Conservation (phyloP, 768 basidiomycete species). For the Hypholoma fasciculare region DNA sequence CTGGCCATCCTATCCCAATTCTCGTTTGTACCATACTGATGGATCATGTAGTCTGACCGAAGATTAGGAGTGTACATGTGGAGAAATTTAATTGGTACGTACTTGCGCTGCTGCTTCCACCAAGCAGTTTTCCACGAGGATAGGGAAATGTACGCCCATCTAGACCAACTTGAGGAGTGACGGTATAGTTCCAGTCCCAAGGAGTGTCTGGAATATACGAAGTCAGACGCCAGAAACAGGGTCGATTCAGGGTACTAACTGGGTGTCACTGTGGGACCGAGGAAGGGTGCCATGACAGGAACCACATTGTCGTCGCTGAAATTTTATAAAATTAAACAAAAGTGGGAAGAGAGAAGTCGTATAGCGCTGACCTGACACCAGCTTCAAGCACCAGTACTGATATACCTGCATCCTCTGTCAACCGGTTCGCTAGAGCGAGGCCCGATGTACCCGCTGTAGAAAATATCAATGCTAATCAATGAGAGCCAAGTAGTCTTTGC, state of each 20-base stretch:
- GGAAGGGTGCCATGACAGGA: constrained; percentile 13
- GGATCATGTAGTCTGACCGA: constrained; percentile 32
- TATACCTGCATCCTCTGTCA: constrained; percentile 9
- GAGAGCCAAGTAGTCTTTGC: not conserved
- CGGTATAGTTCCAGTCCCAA: constrained; percentile 7
- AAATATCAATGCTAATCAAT: not conserved
- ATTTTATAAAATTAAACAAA: not conserved
- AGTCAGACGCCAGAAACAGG: not conserved
- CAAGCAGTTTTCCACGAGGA: constrained; percentile 5
- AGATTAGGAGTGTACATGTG: no score
- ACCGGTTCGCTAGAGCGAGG: constrained; percentile 7
- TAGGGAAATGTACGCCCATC: constrained; percentile 2
- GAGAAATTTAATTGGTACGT: not conserved
- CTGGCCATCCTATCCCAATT: constrained; percentile 36
- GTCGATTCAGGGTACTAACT: not conserved
- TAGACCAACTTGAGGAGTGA: constrained; percentile 1
- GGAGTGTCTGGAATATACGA: not conserved
- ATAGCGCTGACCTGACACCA: constrained; percentile 6
- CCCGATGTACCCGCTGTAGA: constrained; percentile 11
- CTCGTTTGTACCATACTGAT: constrained; percentile 33
- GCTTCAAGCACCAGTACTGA: constrained; percentile 13
- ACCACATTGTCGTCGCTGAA: constrained; percentile 18
- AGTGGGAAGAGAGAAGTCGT: not conserved
- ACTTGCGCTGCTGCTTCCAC: constrained; percentile 7
- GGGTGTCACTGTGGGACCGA: constrained; percentile 18